phyloP scores from a whole-genome alignment of 495 filamentous ascomycete species.

The Penicillium mononematosum region DNA sequence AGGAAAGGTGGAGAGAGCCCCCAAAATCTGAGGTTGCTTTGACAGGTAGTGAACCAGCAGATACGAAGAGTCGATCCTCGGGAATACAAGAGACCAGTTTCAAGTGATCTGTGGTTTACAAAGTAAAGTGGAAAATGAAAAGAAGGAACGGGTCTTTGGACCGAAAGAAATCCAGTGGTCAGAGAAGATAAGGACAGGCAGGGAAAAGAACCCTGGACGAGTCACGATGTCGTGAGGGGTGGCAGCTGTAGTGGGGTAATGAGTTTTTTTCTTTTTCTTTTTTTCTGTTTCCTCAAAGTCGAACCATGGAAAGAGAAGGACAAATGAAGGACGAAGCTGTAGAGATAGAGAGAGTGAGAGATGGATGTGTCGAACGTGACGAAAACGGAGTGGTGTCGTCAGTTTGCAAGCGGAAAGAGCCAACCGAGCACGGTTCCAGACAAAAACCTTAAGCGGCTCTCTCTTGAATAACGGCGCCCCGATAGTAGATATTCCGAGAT shows the following conservation, averaged over 20 bases:
- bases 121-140: conserved; percentile 7
- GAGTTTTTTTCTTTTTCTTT: not conserved
- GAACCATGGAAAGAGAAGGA: conserved; percentile 5
- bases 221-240: conserved; percentile 30
- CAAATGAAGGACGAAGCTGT: conserved; percentile 22
- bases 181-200: conserved; percentile 23
- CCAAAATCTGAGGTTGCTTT: conserved; percentile 14
- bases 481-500: conserved; percentile 1
- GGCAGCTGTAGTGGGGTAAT: conserved; percentile 23
- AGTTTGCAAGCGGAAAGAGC: conserved; percentile 35
- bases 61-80: conserved; percentile 22
- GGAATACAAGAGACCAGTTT: conserved; percentile 19
- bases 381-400: conserved; percentile 36
- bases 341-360: conserved; percentile 10
- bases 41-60: conserved; percentile 28
- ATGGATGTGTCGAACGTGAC: conserved; percentile 7
- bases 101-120: conserved; percentile 14
- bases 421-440: conserved; percentile 14
- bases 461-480: not conserved
- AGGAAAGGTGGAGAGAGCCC: conserved; percentile 25
- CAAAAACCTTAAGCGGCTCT: conserved; percentile 12
- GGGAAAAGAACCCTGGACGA: conserved; percentile 15
- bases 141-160: conserved; percentile 11
- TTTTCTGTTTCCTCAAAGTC: not conserved
- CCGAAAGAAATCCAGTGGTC: conserved; percentile 9